Evolutionary conservation across 352 stramenopile genomes (phyloP), one percentile per base, ranked within the genome.

Genomic region (Globisporangium echinulatum): DNA sequence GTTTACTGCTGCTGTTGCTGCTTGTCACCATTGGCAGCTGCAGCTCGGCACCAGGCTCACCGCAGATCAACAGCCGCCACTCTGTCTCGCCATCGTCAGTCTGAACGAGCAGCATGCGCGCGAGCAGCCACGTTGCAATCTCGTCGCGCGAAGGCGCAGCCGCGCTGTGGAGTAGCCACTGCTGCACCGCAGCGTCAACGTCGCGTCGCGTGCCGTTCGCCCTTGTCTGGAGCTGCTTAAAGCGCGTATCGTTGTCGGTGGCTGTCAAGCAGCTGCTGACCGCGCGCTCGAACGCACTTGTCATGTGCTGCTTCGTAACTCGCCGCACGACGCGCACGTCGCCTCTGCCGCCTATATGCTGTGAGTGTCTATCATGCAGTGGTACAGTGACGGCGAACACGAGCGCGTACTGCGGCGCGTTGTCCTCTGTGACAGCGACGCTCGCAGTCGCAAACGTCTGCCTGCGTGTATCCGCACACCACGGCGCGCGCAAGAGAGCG

Each of bases 61-160:
- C 64, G 15, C 64, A 70, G 53, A 67, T 63, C 42, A 57, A 36
- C n/a, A 71, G 56, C 17, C 36, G 49, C 61, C 42, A 49, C 9
- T 19, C 25, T 25, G 15, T 11, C 17, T 61, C 47, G 19, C 5
- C 51, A 5, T 55, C 49, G 9, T 62, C 55, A 9, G 11, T 49
- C n/a, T 9, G 33, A 13, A 61, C 49, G 9, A 84, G 49, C 2
- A 78, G 43, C 71, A 87, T 79, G 47, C 79, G 77, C 15, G 67
- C 60, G 39, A 91, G 71, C 58, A 91, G 62, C 79, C 82, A 91
- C 36, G 57, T 52, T 11, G 69, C 69, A 40, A 87, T 69, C 38
- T 89, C 70, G 39, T 85, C 68, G 43, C 72, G 74, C 14, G 68
- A 59, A 5, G 77, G 82, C 5, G 78, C 38, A 25, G 56, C 50